Conservation (phyloP, 192 early-diverging fungal genomes). For the Martensiomyces pterosporus region DNA sequence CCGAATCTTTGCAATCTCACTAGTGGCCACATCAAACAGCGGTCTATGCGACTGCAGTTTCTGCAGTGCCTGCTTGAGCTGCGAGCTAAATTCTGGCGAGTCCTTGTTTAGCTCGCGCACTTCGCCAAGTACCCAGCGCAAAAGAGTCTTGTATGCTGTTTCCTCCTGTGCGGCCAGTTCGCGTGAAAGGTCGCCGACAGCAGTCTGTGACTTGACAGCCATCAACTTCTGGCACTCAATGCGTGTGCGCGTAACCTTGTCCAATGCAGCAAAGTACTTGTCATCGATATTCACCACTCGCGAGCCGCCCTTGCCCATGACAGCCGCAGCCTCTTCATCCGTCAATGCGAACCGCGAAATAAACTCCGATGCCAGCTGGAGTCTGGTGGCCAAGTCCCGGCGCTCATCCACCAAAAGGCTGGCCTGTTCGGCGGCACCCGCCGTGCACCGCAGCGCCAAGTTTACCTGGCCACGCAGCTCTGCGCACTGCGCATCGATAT, state of each 20-base stretch:
- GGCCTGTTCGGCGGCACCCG: conserved; percentile 15
- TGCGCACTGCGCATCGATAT: conserved; percentile 18
- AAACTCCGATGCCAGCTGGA: conserved; percentile 8
- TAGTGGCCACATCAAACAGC: conserved; percentile 18
- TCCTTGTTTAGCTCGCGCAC: conserved; percentile 19
- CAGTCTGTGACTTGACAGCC: conserved; percentile 10
- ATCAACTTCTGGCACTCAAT: conserved; percentile 27
- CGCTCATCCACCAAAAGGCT: conserved; percentile 27
- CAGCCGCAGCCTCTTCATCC: background rate
- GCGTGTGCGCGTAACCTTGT: conserved; percentile 5
- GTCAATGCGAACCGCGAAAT: conserved; percentile 13
- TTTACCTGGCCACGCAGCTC: conserved; percentile 17
- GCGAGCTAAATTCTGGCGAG: conserved; percentile 16
- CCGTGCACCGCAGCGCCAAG: conserved; percentile 17
- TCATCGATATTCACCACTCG: background rate
- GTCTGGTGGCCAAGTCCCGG: conserved; percentile 12
- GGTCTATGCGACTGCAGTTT: conserved; percentile 17
- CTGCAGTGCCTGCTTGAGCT: conserved; percentile 19
- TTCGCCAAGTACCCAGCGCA: conserved; percentile 28
- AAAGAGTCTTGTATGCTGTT: conserved; percentile 11
- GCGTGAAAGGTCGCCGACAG: conserved; percentile 14
- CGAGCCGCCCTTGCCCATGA: background rate
- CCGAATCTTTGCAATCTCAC: conserved; percentile 15
- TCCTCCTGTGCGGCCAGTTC: conserved; percentile 27
- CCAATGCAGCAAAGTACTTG: conserved; percentile 19